phyloP scores from a whole-genome alignment of 2,329 filamentous ascomycete species.

The Calonectria pseudoturangicola region DNA sequence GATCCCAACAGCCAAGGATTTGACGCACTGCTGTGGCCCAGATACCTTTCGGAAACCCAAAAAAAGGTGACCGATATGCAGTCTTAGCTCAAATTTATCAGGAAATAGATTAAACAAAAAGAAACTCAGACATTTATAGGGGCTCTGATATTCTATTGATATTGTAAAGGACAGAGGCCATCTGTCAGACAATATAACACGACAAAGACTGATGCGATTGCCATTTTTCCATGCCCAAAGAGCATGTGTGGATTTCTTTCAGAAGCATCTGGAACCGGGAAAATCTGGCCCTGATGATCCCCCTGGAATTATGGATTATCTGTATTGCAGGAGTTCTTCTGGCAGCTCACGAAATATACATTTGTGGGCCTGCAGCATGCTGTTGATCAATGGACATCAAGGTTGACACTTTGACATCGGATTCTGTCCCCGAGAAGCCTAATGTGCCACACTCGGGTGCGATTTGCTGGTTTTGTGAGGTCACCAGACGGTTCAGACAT shows the following conservation, averaged over 20 bases:
- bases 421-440: slow-evolving; percentile 19
- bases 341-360: background rate
- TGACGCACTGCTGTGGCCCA: background rate
- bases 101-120: too few relatives aligned
- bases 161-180: background rate
- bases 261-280: slow-evolving; percentile 36
- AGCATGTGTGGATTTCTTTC: slow-evolving; percentile 33
- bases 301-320: slow-evolving; percentile 36
- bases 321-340: slow-evolving; percentile 2
- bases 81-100: too few relatives aligned
- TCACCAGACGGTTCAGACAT: background rate
- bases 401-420: slow-evolving; percentile 8
- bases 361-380: slow-evolving; percentile 24
- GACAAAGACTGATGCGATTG: slow-evolving; percentile 33
- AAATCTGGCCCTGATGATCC: slow-evolving; percentile 32
- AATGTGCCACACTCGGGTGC: slow-evolving; percentile 2
- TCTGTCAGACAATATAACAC: background rate
- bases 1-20: background rate
- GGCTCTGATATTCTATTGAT: too few relatives aligned
- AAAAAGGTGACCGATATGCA: too few relatives aligned
- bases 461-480: background rate
- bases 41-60: background rate
- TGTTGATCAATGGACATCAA: slow-evolving; percentile 1
- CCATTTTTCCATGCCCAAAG: slow-evolving; percentile 24
- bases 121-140: too few relatives aligned